Evolutionary conservation across 305 asterid genomes (phyloP).

Genomic region (Fraxinus nigra): DNA sequence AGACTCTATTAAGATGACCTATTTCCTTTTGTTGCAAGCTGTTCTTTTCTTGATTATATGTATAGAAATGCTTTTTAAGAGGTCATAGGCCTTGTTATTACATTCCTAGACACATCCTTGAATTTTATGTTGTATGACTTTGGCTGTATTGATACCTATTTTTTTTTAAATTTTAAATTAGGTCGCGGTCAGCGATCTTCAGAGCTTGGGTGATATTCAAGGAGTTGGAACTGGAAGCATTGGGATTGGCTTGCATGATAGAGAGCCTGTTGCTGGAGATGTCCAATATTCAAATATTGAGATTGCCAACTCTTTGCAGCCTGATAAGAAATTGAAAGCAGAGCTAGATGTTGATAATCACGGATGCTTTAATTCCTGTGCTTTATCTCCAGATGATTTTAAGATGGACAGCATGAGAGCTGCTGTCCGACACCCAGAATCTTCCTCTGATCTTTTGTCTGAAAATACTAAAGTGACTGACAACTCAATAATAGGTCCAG

Average conservation of each 20-base stretch:
- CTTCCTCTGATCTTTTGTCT: constrained; percentile 29
- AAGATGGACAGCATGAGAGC: constrained; percentile 36
- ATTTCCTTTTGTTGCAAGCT: background rate
- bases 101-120: background rate
- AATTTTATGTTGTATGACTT: background rate
- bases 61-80: background rate
- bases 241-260: constrained; percentile 36
- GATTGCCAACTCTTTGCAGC: constrained; percentile 36
- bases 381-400: constrained; percentile 32
- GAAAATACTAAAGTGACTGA: constrained; percentile 43
- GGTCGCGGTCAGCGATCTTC: constrained; percentile 38
- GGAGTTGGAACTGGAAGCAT: constrained; percentile 34
- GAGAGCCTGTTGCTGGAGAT: constrained; percentile 38
- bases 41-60: background rate
- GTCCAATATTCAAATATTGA: constrained; percentile 38
- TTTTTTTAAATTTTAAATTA: constrained; percentile 24
- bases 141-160: constrained; percentile 14
- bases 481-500: constrained; percentile 29
- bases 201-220: constrained; percentile 30
- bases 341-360: constrained; percentile 37
- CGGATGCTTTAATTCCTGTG: constrained; percentile 26
- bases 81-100: background rate
- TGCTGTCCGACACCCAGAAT: constrained; percentile 36
- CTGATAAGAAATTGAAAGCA: constrained; percentile 44
- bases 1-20: background rate